These are phyloP conservation scores for Irpex sp. DNA, from an alignment of 1,284 basidiomycete genomes.

Conservation along the genomic window DNA sequence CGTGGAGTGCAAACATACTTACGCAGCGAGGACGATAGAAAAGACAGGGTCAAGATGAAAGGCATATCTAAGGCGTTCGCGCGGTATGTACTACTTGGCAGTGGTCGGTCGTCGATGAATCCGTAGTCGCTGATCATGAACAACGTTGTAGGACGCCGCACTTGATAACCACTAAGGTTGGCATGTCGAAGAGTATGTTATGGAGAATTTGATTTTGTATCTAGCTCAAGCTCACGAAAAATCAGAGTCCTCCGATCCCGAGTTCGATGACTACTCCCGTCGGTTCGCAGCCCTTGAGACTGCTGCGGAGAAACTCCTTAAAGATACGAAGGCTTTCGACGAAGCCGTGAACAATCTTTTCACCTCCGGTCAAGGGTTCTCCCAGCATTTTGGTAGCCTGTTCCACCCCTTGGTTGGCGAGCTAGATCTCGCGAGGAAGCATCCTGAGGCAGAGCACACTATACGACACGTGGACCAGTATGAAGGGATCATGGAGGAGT, in stretches of 20 bases:
- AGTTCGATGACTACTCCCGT: slow-evolving; percentile 81
- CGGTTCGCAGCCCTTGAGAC: slow-evolving; percentile 79
- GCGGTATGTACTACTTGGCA: slow-evolving; percentile 45
- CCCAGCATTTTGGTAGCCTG: slow-evolving; percentile 71
- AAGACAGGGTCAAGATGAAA: slow-evolving; percentile 53
- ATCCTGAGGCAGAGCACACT: slow-evolving; percentile 79
- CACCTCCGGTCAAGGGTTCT: slow-evolving; percentile 74
- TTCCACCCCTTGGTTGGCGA: slow-evolving; percentile 84
- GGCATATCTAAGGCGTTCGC: slow-evolving; percentile 76
- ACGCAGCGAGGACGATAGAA: not conserved
- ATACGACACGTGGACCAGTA: slow-evolving; percentile 77
- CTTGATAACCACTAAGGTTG: slow-evolving; percentile 79
- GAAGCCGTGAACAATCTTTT: slow-evolving; percentile 86
- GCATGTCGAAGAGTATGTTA: slow-evolving; percentile 85
- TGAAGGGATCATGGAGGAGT: slow-evolving; percentile 77
- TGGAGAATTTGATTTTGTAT: not conserved
- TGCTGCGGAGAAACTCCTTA: slow-evolving; percentile 85
- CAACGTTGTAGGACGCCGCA: slow-evolving; percentile 73
- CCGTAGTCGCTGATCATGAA: slow-evolving; percentile 1
- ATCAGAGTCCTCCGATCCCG: slow-evolving; percentile 80
- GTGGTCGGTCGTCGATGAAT: not conserved
- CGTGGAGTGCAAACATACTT: not conserved
- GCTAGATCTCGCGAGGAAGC: slow-evolving; percentile 75
- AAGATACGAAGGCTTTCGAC: slow-evolving; percentile 87
- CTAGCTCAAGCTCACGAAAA: not conserved